Evolutionary conservation across 2,329 filamentous ascomycete species (phyloP), one percentile per base, ranked within the genome.

Genomic region (Fusarium algeriense): DNA sequence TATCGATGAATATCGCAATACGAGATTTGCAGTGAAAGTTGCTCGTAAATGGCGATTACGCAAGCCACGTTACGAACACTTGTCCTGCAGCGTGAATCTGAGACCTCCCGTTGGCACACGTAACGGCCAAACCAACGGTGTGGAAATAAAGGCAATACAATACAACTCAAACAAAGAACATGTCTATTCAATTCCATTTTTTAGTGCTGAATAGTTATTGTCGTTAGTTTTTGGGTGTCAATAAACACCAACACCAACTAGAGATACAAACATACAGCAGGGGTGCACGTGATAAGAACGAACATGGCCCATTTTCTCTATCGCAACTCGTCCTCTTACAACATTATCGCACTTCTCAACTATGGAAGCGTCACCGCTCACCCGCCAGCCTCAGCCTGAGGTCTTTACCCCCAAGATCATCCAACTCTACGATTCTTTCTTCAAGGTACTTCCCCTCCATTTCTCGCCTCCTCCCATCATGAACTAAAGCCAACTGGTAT

Each of bases 391-490:
- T 82, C 90, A 94, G 77, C 96, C 95, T 59, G 92, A 97, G 81
- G 89, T 92, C 43, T 98, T 99, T 80, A 92, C 97, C 82, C 95
- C 93, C 59, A 99, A 99, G 85, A 93, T 99, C 74, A 92, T 97
- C 67, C 88, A 92, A 80, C 89, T 98, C 55, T 99, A 99, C 82
- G 90, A 95, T 77, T 88, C 89, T 72, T 85, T 98, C 23, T 95
- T 98, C 85, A 90, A 90, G 88, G 90, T 91, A 45, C 6, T 14
- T 7, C 13, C 7, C 20, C 28, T 20, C 14, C 44, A 11, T 10
- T 19, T 7, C 15, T 26, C 12, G 35, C 15, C 37, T 83, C 67
- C 38, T 59, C 48, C 58, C 34, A 43, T 58, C 58, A 61, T 43
- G 44, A 58, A 69, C 74, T 76, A 71, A 74, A 73, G 59, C 41